Percentiles rank a stretch among this genome's conserved stretches.
phyloP scores from a whole-genome alignment of 371 early-diverging fungal genomes.

The Mucor sp. region DNA sequence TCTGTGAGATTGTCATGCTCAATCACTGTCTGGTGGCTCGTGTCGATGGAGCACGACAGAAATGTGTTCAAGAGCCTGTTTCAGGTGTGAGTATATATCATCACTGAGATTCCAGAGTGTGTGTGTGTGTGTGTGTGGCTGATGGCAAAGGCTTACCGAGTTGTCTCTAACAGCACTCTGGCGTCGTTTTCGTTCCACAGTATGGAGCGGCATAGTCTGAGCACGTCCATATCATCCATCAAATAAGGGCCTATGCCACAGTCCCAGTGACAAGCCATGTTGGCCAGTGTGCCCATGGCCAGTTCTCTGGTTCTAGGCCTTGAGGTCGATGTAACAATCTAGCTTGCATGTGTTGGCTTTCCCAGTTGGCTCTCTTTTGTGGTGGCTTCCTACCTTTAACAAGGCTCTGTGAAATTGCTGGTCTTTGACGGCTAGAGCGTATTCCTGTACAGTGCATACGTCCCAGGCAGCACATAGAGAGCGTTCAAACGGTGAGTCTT shows the following conservation, averaged over 20 bases:
- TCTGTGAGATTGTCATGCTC: slow-evolving; percentile 40
- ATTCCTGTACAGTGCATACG: slow-evolving; percentile 37
- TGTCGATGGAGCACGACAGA: slow-evolving; percentile 33
- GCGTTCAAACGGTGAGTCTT: slow-evolving; percentile 48
- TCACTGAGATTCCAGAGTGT: too few relatives aligned
- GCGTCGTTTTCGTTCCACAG: slow-evolving; percentile 49
- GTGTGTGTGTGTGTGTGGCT: background rate
- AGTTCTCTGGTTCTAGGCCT: slow-evolving; percentile 44
- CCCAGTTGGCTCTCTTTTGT: too few relatives aligned
- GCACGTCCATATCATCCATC: slow-evolving; percentile 39
- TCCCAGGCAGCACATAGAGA: slow-evolving; percentile 51
- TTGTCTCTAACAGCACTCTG: slow-evolving; percentile 39
- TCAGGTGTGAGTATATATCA: background rate
- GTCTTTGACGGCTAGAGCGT: slow-evolving; percentile 26
- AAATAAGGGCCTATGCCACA: slow-evolving; percentile 28
- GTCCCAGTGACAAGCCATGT: slow-evolving; percentile 46
- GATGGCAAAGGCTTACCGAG: slow-evolving; percentile 24
- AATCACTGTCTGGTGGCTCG: slow-evolving; percentile 35
- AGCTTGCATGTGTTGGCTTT: background rate
- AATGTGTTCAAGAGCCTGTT: slow-evolving; percentile 34
- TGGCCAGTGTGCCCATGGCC: slow-evolving; percentile 45
- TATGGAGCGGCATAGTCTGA: slow-evolving; percentile 35
- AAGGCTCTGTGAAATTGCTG: slow-evolving; percentile 36
- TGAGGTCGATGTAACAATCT: slow-evolving; percentile 37
- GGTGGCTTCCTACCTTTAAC: slow-evolving; percentile 34